Conservation (phyloP, 2,329 filamentous ascomycete species). For the Trichophyton schoenleinii region DNA sequence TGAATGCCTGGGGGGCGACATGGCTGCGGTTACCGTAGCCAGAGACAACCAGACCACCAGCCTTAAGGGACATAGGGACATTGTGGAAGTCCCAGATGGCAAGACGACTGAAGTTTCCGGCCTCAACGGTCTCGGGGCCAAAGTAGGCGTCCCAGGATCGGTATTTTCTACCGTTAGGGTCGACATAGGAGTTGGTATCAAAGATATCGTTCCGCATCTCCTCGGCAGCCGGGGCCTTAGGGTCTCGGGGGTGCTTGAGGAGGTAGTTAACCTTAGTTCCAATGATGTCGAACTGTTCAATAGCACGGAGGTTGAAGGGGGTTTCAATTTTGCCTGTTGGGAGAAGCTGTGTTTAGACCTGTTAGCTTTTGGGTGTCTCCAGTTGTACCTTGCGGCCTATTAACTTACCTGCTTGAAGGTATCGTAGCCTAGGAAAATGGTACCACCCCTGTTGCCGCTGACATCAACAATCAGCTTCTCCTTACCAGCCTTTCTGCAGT, state of each 20-base stretch:
- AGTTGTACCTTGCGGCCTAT: too few relatives aligned
- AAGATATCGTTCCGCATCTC: conserved; percentile 9
- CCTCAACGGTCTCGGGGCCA: conserved; percentile 18
- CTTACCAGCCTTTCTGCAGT: conserved; percentile 37
- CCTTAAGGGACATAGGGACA: conserved; percentile 16
- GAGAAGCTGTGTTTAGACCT: conserved; percentile 29
- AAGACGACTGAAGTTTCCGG: conserved; percentile 27
- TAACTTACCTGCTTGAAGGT: conserved; percentile 36
- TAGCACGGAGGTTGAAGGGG: conserved; percentile 36
- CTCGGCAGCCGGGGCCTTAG: conserved; percentile 7
- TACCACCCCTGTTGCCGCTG: conserved; percentile 48
- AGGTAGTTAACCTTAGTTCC: conserved; percentile 19
- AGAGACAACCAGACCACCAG: conserved; percentile 20
- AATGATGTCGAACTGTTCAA: conserved; percentile 28
- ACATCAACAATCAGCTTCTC: conserved; percentile 55
- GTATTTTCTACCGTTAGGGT: conserved; percentile 26
- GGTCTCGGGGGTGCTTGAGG: conserved; percentile 9
- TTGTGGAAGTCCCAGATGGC: conserved; percentile 16
- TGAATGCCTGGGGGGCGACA: conserved; percentile 18
- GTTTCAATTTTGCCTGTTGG: conserved; percentile 35
- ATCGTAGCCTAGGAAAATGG: conserved; percentile 36
- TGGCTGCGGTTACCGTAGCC: conserved; percentile 21
- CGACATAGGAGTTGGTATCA: conserved; percentile 14
- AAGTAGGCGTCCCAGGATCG: conserved; percentile 24
- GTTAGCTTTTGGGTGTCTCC: too few relatives aligned